phyloP scores from a whole-genome alignment of 1,284 basidiomycete genomes.

The Phaffia rhodozyma region DNA sequence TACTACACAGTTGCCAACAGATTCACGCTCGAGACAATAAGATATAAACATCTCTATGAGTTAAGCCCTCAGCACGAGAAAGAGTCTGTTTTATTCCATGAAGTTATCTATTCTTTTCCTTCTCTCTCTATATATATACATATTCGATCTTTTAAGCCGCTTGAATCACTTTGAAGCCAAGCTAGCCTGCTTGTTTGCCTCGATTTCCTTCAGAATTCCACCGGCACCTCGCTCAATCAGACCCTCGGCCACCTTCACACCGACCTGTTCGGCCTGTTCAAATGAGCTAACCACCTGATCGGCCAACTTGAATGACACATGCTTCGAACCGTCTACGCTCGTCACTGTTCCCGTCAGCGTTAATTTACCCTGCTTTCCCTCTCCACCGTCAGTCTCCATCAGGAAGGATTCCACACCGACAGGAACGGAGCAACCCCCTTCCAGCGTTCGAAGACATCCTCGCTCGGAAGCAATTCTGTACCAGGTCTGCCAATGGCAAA shows the following conservation, averaged over 20 bases:
- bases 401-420: slow-evolving; percentile 63
- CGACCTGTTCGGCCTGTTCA: not conserved
- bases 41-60: too few relatives aligned
- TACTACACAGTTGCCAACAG: too few relatives aligned
- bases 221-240: slow-evolving; percentile 5
- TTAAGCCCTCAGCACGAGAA: too few relatives aligned
- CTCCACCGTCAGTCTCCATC: not conserved
- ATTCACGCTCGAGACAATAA: too few relatives aligned
- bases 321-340: slow-evolving; percentile 13
- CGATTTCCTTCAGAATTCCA: slow-evolving; percentile 10
- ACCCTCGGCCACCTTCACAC: slow-evolving; percentile 2
- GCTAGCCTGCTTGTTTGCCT: slow-evolving; percentile 23
- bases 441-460: slow-evolving; percentile 70
- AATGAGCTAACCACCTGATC: not conserved
- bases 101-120: too few relatives aligned
- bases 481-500: slow-evolving; percentile 64
- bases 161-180: not conserved
- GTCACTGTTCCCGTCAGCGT: slow-evolving; percentile 8
- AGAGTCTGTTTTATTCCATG: too few relatives aligned
- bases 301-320: slow-evolving; percentile 1
- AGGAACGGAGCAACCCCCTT: slow-evolving; percentile 94
- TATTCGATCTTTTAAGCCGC: too few relatives aligned
- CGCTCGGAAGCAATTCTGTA: slow-evolving; percentile 73
- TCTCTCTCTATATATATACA: too few relatives aligned
- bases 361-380: not conserved